Base-by-base conservation (phyloP, 805 yeast species). In the Starmerella floricola region DNA sequence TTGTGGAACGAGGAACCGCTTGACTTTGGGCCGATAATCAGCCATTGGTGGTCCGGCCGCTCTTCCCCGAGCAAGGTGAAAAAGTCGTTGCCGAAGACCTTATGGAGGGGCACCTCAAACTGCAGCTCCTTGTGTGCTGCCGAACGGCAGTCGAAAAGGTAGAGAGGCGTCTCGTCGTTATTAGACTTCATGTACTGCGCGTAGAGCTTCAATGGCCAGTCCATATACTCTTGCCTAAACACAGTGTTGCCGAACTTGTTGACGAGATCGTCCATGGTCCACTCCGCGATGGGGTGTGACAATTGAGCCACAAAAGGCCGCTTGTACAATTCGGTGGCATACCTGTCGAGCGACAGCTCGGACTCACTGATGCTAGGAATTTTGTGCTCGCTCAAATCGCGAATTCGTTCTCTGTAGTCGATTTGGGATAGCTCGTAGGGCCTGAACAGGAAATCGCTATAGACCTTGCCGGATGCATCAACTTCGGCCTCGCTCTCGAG, bases 1-100 rank as follows among this genome's bases (percentile, higher is more conserved):
- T 87, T 86, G 59, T 86, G 96, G 60, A 85, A 86, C 0, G 93
- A 80, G 1, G 94, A 82, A 0, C 95, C 96, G 6, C 85, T 76
- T 37, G 93, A 62, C 17, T 64, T 66, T 2, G 94, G 86, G 0
- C 96, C 96, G 6, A 81, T 70, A 36, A 87, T 87, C 18, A 86
- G 63, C 96, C 96, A 86, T n/a, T 88, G 72, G 58, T 81, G 79
- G 59, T 86, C 95, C 1, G 96, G 96, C 38, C 95, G 51, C 50
- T 58, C 53, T 8, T 53, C 47, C 13, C 62, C 65, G 44, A 79
- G 71, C n/a, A 75, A 58, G 19, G 66, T 68, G 60, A 83, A 83
- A 35, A 71, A 67, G 58, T 83, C 94, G n/a, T 38, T 27, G 23
- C 68, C 63, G 53, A 81, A 79, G 1, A 72, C 62, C 1, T 55